Base-by-base conservation (phyloP, 768 basidiomycete species). In the Sutorius australiensis region DNA sequence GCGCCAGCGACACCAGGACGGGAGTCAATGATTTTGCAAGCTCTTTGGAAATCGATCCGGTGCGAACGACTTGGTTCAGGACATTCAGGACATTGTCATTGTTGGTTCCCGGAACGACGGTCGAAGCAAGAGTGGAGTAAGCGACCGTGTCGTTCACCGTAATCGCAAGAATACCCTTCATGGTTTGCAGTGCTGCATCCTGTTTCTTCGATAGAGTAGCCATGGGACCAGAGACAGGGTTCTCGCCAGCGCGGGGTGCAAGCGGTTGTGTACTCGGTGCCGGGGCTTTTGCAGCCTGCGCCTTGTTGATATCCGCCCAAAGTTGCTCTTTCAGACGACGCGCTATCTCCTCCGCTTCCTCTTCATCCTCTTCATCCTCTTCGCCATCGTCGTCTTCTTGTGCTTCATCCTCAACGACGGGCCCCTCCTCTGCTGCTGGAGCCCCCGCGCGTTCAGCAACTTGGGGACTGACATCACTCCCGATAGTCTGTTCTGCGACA, bases 321-420 rank as follows among this genome's bases (percentile, higher is more conserved):
- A 91, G 75, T 53, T 91, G 82, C 58, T 86, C 86, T n/a, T 85
- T 83, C 30, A 92, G 71, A 27, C 84, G 75, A 42, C 84, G 78
- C 5, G 86, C 86, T 59, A 88, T 87, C 60, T 84, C 87, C 57
- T 85, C 80, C 3, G 87, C 87, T 52, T 88, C 83, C 5, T 84
- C 86, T 24, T 64, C 63, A 12, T 64, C 63, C 21, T 80, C 79
- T 34, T 84, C 82, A 3, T 81, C 82, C 16, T 82, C 82, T 4
- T 82, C 80, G 8, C 80, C 80, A 1, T 77, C 78, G 1, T 75
- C 79, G 33, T 78, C 76, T 30, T 78, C 76, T 30, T 73, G 70
- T 6, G 70, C 75, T 31, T 72, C 75, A 16, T 74, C 73, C 32
- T 74, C 77, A 14, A 75, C 71, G 59, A 69, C 73, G 7, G 73